Evolutionary conservation across 768 basidiomycete species (phyloP), one percentile per base, ranked within the genome.

Genomic region (Lyophyllum decastes): DNA sequence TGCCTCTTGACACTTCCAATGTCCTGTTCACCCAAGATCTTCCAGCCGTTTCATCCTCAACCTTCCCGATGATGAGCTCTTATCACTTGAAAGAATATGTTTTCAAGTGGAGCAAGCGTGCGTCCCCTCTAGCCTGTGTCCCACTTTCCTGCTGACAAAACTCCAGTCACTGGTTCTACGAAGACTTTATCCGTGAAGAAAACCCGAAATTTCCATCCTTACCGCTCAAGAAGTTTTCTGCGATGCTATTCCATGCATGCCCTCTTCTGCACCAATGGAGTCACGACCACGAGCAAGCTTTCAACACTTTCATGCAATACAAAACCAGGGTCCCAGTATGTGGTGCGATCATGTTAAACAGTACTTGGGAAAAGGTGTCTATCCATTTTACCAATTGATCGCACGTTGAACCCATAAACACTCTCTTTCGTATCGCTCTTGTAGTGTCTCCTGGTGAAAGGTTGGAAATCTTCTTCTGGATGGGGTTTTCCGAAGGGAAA

Each of bases 401-500:
- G 50, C 40, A 19, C 48, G 49, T 17, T 21, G 22, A 46, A 40
- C 35, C n/a, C 22, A 34, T 30, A 41, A 60, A 55, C 35, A 41
- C 21, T 56, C 48, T 58, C 60, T 55, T 44, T 26, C 26, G 24
- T 57, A 14, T 47, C 51, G 44, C n/a, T 47, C 22, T 46, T 47
- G 41, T 68, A 98, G 95, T 95, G 93, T 68, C 81, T 99, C n/a
- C 83, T 99, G 58, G 97, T 99, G 57, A 95, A 97, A 73, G 97
- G 97, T 7, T 98, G 94, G 94, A 98, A 97, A 72, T 86, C 93
- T 34, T 92, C 89, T 19, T 92, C 97, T 2, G 93, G 94, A 7
- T 99, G 97, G 97, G 90, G 94, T n/a, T 99, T 98, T 73, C 97
- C 97, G 7, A 92, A 96, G 70, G 97, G 97, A n/a, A 99, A 99